Base-by-base conservation (phyloP, 2,329 filamentous ascomycete species). In the Pseudogymnoascus sp. region DNA sequence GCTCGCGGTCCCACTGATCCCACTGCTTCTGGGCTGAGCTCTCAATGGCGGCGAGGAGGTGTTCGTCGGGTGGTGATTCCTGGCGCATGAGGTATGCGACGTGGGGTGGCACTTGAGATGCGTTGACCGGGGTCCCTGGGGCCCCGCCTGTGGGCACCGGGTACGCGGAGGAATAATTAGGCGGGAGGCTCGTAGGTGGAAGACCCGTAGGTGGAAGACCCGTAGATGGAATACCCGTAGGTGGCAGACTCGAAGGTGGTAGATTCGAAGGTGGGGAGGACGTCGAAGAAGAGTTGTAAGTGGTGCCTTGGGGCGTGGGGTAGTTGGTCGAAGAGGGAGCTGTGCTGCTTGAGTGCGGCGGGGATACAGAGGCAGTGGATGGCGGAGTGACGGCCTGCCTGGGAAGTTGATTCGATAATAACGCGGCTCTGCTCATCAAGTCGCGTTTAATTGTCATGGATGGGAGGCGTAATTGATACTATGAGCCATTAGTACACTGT, bases 381-480 rank as follows among this genome's bases (percentile, higher is more conserved):
- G 58, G 35, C 10, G 58, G 58, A 4, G 58, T 41, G 12, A 31
- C 39, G 14, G 35, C 58, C 16, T 38, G 35, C 19, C 6, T 41
- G 10, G 60, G 21, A 12, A n/a, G 60, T 23, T 23, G 60, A 8
- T 23, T 12, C n/a, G 60, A 21, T n/a, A 58, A 26, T 7, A 49
- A 21, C 11, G 33, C 58, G 4, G 58, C 58, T 26, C 37, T 49
- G 16, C 60, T 76, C 8, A 83, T 71, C 4, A 76, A 76, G 67
- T 85, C 82, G 37, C 79, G 74, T 29, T 77, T 78, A 70, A 87
- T 85, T 65, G 85, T 76, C 83, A 86, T 86, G 0, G 82, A 85
- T 2, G 84, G 84, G 16, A 85, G 76, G 23, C 84, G 81, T 61
- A 86, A 72, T 69, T 83, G 78, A 61, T 85, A 76, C 83, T 85